These are phyloP conservation scores for Leishmania lainsoni DNA, from an alignment of 208 protist species.

Conservation along the genomic window DNA sequence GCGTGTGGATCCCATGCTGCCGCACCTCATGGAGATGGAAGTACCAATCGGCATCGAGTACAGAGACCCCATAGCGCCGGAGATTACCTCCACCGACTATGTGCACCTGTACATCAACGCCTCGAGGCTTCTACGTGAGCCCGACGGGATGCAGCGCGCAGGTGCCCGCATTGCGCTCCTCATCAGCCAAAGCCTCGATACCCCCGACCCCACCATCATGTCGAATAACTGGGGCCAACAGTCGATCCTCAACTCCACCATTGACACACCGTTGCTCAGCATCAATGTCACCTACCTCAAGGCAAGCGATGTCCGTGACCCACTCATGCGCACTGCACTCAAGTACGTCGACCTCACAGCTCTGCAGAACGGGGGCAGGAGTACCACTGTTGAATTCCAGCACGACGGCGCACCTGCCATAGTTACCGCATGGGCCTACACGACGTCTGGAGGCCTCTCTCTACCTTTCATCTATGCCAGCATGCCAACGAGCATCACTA, in stretches of 20 bases:
- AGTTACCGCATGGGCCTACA: slow-evolving; percentile 1
- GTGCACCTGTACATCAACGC: slow-evolving; percentile 10
- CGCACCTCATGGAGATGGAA: slow-evolving; percentile 15
- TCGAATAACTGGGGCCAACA: slow-evolving; percentile 32
- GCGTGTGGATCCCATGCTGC: not conserved
- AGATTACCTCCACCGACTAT: not conserved
- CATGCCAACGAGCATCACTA: not conserved
- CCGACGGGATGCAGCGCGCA: not conserved
- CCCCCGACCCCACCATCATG: slow-evolving; percentile 17
- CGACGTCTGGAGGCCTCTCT: not conserved
- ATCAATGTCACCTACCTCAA: slow-evolving; percentile 10
- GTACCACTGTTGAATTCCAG: slow-evolving; percentile 6
- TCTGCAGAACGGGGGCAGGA: slow-evolving; percentile 5
- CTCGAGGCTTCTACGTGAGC: not conserved
- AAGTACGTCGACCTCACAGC: slow-evolving; percentile 26
- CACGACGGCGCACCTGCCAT: slow-evolving; percentile 5
- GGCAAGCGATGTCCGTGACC: slow-evolving; percentile 30
- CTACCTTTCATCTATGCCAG: slow-evolving; percentile 13
- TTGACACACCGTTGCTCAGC: not conserved
- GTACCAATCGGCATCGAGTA: slow-evolving; percentile 5
- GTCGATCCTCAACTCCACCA: not conserved
- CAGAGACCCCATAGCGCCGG: not conserved
- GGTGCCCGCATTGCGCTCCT: slow-evolving; percentile 8
- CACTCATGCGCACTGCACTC: slow-evolving; percentile 42
- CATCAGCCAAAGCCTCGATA: slow-evolving; percentile 4